Evolutionary conservation across 345 rosid genomes (phyloP).

Genomic region (Pseudoturritis turrita): DNA sequence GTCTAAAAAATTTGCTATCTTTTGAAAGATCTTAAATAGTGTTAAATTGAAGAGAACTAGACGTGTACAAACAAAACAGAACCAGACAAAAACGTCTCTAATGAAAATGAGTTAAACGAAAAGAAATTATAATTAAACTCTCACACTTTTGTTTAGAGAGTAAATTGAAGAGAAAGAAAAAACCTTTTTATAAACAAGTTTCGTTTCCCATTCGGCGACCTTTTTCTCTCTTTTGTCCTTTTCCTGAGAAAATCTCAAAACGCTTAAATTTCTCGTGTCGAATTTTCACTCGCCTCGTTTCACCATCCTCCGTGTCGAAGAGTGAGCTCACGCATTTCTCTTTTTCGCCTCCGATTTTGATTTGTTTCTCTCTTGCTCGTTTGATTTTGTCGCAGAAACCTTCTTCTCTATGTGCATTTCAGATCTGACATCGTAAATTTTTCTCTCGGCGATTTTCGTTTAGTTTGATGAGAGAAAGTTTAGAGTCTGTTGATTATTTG

Average conservation of each 20-base stretch:
- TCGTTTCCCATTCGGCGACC: not conserved
- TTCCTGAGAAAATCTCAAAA: not conserved
- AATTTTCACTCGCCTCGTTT: conserved; percentile 4
- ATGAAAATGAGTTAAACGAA: too few relatives aligned
- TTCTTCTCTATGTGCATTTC: not conserved
- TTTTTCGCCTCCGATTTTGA: not conserved
- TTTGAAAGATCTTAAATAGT: too few relatives aligned
- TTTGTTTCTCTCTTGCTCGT: not conserved
- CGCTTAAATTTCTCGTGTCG: not conserved
- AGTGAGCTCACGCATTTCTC: conserved; percentile 7
- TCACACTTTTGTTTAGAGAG: too few relatives aligned
- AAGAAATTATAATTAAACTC: too few relatives aligned
- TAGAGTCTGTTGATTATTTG: not conserved
- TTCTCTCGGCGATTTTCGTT: not conserved
- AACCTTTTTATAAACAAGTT: too few relatives aligned
- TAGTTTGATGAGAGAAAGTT: not conserved
- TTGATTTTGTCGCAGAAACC: not conserved
- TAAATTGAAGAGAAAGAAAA: too few relatives aligned
- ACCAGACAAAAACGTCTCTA: too few relatives aligned
- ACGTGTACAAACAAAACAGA: too few relatives aligned
- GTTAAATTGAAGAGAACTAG: too few relatives aligned
- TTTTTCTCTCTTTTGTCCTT: conserved; percentile 7
- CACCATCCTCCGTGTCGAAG: not conserved
- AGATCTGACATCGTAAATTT: conserved; percentile 13
- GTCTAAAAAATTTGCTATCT: too few relatives aligned